Base-by-base conservation (phyloP, 257 asterid genomes). In the Plantago ovata region DNA sequence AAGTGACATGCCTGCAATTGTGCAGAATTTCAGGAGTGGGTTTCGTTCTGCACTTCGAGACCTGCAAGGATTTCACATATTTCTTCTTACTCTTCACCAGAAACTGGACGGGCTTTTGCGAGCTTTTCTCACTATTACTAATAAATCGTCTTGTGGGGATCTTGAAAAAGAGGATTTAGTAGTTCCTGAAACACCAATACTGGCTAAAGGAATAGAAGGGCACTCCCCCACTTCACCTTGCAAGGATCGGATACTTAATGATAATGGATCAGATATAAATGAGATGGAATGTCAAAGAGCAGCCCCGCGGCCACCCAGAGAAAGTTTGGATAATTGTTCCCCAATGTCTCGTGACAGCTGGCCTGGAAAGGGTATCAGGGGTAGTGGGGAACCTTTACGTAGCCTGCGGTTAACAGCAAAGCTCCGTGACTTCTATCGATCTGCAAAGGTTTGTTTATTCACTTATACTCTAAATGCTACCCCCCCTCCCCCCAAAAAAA, bases 41-140 rank as follows among this genome's bases (percentile, higher is more conserved):
- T 93, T 93, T 61, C 90, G 96, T 58, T 86, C 98, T 61, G 95
- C 96, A 38, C 72, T 89, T 12, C 76, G 94, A 33, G 98, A 93
- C 64, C 69, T 93, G 81, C 94, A 93, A 76, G 97, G 97, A 58
- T 93, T 86, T 82, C 98, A 93, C 52, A 89, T 93, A 55, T 93
- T 93, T 71, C 83, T 93, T 63, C 83, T 89, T 62, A 84, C 97
- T 21, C 95, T 93, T 61, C 88, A 93, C 80, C 98, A 93, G 80
- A 93, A 93, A 66, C 77, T 93, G 62, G 97, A 93, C 38, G 71
- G 74, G 46, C 75, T 81, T 48, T 77, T 89, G 75, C 76, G 97
- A 18, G 75, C 64, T 56, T 89, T 89, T 72, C 81, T 89, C 60
- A 75, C 38, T 73, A 78, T 86, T 41, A 77, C 76, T 19, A 69